Evolutionary conservation across 192 early-diverging fungal species (phyloP).

Genomic region (Thoreauomyces humboldtii): DNA sequence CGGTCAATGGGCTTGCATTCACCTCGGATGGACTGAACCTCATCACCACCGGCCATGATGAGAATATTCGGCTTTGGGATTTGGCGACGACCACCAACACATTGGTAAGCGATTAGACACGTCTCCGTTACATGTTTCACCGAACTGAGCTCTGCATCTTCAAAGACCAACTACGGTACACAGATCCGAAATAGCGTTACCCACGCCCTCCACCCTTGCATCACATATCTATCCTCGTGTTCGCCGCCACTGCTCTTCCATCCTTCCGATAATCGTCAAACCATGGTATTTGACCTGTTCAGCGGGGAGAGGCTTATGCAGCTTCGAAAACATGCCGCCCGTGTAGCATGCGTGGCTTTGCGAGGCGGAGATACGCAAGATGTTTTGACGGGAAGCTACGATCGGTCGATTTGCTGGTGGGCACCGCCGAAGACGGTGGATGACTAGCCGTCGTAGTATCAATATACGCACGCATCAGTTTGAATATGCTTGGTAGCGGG

Average conservation of each 20-base stretch:
- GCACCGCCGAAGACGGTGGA: too few species aligned
- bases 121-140: background rate
- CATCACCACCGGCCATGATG: constrained; percentile 59
- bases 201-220: constrained; percentile 26
- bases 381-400: constrained; percentile 1
- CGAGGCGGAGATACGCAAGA: constrained; percentile 28
- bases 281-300: constrained; percentile 58
- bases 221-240: constrained; percentile 20
- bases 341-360: constrained; percentile 58
- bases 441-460: too few species aligned
- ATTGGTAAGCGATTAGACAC: constrained; percentile 39
- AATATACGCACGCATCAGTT: too few species aligned
- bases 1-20: constrained; percentile 66
- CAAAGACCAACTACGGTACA: constrained; percentile 32
- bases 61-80: constrained; percentile 67
- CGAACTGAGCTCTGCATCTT: background rate
- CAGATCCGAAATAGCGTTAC: constrained; percentile 35
- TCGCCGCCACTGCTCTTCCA: constrained; percentile 54
- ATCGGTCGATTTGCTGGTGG: constrained; percentile 7
- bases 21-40: constrained; percentile 60
- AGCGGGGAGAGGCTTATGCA: constrained; percentile 52
- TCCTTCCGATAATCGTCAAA: constrained; percentile 52
- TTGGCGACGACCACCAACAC: constrained; percentile 52
- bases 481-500: too few species aligned
- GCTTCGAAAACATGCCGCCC: constrained; percentile 63